These are phyloP conservation scores for Cocos nucifera DNA, from an alignment of 176 grass and related monocot genomes.

Conservation along the genomic window DNA sequence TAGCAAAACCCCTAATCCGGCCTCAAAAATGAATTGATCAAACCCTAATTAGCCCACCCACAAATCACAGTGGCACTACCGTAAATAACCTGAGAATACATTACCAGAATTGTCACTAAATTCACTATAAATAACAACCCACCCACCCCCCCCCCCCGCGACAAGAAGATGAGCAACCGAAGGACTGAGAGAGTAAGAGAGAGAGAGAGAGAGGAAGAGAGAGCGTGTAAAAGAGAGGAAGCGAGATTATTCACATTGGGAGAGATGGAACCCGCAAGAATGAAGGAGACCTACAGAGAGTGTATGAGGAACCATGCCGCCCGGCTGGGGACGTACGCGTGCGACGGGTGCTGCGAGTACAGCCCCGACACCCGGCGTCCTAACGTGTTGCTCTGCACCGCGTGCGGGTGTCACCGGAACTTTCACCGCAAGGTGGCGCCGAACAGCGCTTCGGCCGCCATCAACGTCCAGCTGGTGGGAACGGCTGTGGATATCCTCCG, in stretches of 20 bases:
- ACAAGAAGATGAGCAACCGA: too few relatives aligned
- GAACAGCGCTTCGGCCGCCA: slow-evolving; percentile 23
- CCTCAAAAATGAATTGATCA: too few relatives aligned
- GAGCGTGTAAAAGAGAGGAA: slow-evolving; percentile 25
- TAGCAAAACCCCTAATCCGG: too few relatives aligned
- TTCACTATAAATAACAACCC: too few relatives aligned
- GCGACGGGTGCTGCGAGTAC: slow-evolving; percentile 91
- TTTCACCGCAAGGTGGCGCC: slow-evolving; percentile 56
- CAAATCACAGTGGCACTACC: too few relatives aligned
- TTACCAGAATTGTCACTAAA: too few relatives aligned
- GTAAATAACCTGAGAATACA: too few relatives aligned
- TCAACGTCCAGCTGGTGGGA: slow-evolving; percentile 1
- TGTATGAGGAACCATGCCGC: slow-evolving; percentile 95
- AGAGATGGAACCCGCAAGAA: slow-evolving; percentile 42
- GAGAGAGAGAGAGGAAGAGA: background rate
- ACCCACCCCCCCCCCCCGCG: too few relatives aligned
- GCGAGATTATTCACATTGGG: too few relatives aligned
- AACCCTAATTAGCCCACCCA: too few relatives aligned
- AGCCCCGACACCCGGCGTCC: slow-evolving; percentile 53
- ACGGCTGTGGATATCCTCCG: slow-evolving; percentile 1
- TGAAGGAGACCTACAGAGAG: slow-evolving; percentile 57
- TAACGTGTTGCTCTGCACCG: slow-evolving; percentile 37
- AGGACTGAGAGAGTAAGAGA: background rate
- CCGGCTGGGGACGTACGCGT: slow-evolving; percentile 75
- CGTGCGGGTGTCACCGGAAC: slow-evolving; percentile 86